phyloP scores from a whole-genome alignment of 2,329 filamentous ascomycete genomes.

The Monosporascus sp. region DNA sequence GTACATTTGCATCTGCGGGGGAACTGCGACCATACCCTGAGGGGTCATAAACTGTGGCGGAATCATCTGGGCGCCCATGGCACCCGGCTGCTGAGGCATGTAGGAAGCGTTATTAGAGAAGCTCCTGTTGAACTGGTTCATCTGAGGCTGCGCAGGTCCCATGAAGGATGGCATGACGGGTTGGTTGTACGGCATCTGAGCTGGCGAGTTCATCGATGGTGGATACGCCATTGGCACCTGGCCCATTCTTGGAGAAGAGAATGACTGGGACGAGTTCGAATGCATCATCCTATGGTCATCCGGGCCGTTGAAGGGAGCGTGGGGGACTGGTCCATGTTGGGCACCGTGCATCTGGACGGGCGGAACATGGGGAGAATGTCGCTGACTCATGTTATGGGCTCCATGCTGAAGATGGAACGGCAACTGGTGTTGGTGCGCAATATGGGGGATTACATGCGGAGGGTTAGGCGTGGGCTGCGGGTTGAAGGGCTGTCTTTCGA shows the following conservation, averaged over 20 bases:
- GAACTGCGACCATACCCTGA: conserved; percentile 63
- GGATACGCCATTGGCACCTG: conserved; percentile 67
- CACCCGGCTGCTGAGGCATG: conserved; percentile 62
- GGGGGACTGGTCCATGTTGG: conserved; percentile 63
- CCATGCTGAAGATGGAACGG: conserved; percentile 78
- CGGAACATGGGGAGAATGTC: conserved; percentile 69
- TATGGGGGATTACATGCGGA: conserved; percentile 64
- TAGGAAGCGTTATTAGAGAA: conserved; percentile 71
- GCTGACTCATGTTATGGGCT: conserved; percentile 60
- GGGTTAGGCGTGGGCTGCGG: conserved; percentile 65
- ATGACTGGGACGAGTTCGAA: conserved; percentile 76
- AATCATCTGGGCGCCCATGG: conserved; percentile 74
- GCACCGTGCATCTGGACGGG: conserved; percentile 73
- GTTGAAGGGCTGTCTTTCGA: conserved; percentile 62
- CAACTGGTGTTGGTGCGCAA: conserved; percentile 79
- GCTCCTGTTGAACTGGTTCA: conserved; percentile 62
- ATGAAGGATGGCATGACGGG: conserved; percentile 68
- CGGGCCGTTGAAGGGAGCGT: conserved; percentile 63
- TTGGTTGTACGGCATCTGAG: conserved; percentile 67
- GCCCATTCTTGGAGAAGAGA: conserved; percentile 75
- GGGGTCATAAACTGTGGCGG: conserved; percentile 71
- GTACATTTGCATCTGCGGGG: conserved; percentile 78
- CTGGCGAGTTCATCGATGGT: conserved; percentile 62
- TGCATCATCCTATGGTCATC: conserved; percentile 90
- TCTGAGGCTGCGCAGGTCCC: conserved; percentile 64